Evolutionary conservation across 169 alveolate species (phyloP), one percentile per base, ranked within the genome.

Genomic region (Neospora caninum): DNA sequence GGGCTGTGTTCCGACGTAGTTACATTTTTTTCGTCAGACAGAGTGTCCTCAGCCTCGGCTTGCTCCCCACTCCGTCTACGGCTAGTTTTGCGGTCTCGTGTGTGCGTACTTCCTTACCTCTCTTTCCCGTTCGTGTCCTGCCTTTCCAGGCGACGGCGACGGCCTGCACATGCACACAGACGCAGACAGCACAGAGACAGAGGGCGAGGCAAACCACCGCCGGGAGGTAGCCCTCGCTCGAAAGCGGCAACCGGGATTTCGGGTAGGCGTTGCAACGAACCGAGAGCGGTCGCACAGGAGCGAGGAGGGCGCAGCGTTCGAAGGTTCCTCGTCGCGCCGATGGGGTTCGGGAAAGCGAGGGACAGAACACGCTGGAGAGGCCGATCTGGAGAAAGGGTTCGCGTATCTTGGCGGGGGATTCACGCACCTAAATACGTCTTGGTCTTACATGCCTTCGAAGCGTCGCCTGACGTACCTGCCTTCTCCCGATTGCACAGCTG

Each of bases 141-240:
- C 31, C 31, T n/a, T 20, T 22, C 4, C 86, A 78, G 86, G 86
- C n/a, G 86, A 78, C 39, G 86, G 86, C 31, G 86, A 78, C 45
- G 45, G 86, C 27, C 22, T 82, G 53, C 69, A 41, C 20, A 31
- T 82, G 67, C 69, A 82, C 69, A 82, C 89, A 39, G 89, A 82
- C 89, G 89, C 67, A 42, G 89, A 82, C 67, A 82, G 89, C 89
- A 82, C 69, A 13, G 89, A 82, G 89, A 39, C 89, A 0, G 89
- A 82, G 67, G 64, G 89, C 69, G 89, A 82, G 89, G 89, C 64
- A 0, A 38, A 42, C 10, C 31, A 39, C 43, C 89, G 89, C 41
- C 89, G 64, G 89, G 41, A 16, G 89, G 18, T 82, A 0, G 89
- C 89, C 38, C 54, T 49, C 18, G 89, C 67, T 36, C 89, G 89